A percentile compares a stretch with the other conserved stretches of the same genome.
phyloP scores from a whole-genome alignment of 2,329 filamentous ascomycete genomes.

The Pseudogymnoascus sp. region DNA sequence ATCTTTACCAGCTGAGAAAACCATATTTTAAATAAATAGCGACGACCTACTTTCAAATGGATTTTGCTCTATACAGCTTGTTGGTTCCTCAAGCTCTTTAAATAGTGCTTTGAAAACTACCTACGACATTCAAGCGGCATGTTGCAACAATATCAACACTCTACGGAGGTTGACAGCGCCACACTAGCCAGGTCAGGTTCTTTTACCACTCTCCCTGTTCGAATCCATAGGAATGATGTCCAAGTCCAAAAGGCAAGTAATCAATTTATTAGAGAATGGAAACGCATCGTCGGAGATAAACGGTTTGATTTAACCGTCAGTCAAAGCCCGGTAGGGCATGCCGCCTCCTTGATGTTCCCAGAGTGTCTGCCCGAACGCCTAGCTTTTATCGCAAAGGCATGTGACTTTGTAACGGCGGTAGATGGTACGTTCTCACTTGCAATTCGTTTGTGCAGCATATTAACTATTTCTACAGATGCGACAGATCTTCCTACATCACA shows the following conservation, averaged over 20 bases:
- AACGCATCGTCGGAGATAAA: neutral
- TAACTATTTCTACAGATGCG: neutral
- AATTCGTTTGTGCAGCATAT: neutral
- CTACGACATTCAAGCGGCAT: neutral
- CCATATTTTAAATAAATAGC: no score
- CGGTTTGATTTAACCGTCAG: neutral
- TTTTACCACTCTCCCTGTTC: conserved; percentile 7
- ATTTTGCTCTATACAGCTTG: no score
- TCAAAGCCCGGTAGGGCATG: neutral
- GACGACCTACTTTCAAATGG: no score
- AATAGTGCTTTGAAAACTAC: no score
- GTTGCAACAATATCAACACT: neutral
- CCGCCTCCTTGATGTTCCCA: neutral
- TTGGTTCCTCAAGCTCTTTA: no score
- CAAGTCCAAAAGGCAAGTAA: neutral
- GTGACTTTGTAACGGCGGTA: neutral
- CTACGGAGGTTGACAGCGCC: neutral
- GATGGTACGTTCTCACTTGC: neutral
- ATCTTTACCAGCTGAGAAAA: no score
- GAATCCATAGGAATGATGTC: conserved; percentile 8
- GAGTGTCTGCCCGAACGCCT: neutral
- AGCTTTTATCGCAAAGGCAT: neutral
- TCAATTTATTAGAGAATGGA: neutral
- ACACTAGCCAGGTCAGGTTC: neutral
- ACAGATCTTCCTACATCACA: neutral